phyloP scores from a whole-genome alignment of 768 basidiomycete genomes.

The Galerina marginata region DNA sequence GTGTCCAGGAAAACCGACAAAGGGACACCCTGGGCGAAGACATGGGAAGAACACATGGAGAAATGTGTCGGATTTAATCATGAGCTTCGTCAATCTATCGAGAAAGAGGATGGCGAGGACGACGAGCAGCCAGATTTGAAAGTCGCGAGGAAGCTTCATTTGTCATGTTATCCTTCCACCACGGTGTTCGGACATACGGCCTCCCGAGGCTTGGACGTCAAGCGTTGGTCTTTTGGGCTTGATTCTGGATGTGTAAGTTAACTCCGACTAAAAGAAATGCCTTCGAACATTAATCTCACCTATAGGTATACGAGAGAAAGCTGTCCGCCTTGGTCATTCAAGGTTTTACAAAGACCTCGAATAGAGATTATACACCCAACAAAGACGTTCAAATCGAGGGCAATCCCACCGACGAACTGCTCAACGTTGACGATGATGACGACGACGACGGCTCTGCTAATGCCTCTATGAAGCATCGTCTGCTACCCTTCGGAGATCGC shows the following conservation, averaged over 20 bases:
- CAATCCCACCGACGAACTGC: conserved; percentile 15
- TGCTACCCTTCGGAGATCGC: conserved; percentile 63
- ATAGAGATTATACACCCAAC: conserved; percentile 22
- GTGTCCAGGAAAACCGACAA: conserved; percentile 49
- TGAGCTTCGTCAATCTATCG: not conserved
- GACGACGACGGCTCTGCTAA: conserved; percentile 27
- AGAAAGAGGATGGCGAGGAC: conserved; percentile 1
- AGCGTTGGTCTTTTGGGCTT: conserved; percentile 83
- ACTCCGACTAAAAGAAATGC: not conserved
- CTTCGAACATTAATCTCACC: not conserved
- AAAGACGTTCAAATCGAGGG: conserved; percentile 11
- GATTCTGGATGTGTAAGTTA: conserved; percentile 86
- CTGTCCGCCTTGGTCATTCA: conserved; percentile 74
- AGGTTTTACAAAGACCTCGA: conserved; percentile 17
- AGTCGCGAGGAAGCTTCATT: conserved; percentile 24
- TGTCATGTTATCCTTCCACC: conserved; percentile 74
- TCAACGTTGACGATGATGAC: conserved; percentile 22
- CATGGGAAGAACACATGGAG: conserved; percentile 74
- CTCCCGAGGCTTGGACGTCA: conserved; percentile 77
- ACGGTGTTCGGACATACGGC: conserved; percentile 93
- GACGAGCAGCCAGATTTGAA: conserved; percentile 1
- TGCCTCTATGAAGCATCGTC: conserved; percentile 15
- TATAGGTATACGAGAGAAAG: conserved; percentile 60
- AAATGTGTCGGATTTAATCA: conserved; percentile 54
- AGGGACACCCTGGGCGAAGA: conserved; percentile 76